Conservation (phyloP, 106 monocot species). For the Gastrodia elata region DNA sequence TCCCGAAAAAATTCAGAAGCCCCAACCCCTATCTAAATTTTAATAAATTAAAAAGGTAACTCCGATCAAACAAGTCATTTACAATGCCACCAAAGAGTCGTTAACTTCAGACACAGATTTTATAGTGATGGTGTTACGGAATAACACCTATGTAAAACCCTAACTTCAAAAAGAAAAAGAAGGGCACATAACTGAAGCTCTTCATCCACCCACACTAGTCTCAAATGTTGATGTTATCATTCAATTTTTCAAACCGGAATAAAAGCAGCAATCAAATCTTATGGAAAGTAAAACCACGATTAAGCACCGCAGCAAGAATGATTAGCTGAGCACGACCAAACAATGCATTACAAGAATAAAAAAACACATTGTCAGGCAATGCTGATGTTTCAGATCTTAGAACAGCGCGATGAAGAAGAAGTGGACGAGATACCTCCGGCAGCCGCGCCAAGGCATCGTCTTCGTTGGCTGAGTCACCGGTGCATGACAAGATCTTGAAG, state of each 20-base stretch:
- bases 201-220: background rate
- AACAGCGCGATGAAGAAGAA: background rate
- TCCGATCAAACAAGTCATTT: background rate
- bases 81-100: background rate
- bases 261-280: background rate
- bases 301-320: background rate
- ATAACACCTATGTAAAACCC: background rate
- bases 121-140: background rate
- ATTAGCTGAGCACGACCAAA: background rate
- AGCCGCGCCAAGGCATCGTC: conserved; percentile 12
- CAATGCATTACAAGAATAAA: background rate
- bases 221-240: background rate
- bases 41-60: background rate
- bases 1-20: background rate
- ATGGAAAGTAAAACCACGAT: background rate
- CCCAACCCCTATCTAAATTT: background rate
- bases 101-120: background rate
- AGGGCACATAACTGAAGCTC: background rate
- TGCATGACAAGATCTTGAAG: conserved; percentile 39
- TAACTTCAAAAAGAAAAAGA: background rate
- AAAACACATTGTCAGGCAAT: background rate
- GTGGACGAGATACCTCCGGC: conserved; percentile 7
- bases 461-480: conserved; percentile 8
- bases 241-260: background rate
- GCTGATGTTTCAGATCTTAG: background rate